These are phyloP conservation scores for Uronychia setigera DNA, from an alignment of 73 alveolate species.

Conservation along the genomic window DNA sequence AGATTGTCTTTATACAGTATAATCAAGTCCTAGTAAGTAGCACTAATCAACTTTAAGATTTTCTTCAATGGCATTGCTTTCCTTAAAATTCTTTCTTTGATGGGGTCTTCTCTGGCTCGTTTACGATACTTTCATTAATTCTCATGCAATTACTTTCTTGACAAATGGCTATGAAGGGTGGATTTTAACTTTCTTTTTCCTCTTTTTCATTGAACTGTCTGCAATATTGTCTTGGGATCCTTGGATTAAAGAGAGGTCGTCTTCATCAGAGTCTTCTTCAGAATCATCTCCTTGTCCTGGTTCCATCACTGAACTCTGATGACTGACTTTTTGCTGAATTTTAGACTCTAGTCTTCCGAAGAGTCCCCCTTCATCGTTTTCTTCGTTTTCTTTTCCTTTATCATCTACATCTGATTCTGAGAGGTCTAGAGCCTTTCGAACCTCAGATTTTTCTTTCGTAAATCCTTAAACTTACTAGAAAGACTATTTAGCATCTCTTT, in stretches of 20 bases:
- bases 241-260: not conserved
- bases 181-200: not conserved
- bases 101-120: not conserved
- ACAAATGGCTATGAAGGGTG: constrained; percentile 12
- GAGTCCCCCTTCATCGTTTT: not conserved
- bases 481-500: not conserved
- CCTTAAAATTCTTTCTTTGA: constrained; percentile 7
- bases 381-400: not conserved
- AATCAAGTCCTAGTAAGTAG: constrained; percentile 9
- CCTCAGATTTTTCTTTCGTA: constrained; percentile 7
- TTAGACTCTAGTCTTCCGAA: not conserved
- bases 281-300: not conserved
- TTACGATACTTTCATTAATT: not conserved
- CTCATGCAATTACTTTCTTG: constrained; percentile 7
- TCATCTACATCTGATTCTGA: constrained; percentile 36
- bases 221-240: constrained; percentile 2
- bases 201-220: not conserved
- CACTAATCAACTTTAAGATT: constrained; percentile 1
- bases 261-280: constrained; percentile 1
- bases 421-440: constrained; percentile 4
- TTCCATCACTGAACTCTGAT: constrained; percentile 10
- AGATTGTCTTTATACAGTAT: constrained; percentile 19
- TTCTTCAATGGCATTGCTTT: constrained; percentile 13
- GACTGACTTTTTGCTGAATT: not conserved
- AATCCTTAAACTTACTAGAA: not conserved